phyloP scores from a whole-genome alignment of 495 filamentous ascomycete species.

The Bacidia rubella region DNA sequence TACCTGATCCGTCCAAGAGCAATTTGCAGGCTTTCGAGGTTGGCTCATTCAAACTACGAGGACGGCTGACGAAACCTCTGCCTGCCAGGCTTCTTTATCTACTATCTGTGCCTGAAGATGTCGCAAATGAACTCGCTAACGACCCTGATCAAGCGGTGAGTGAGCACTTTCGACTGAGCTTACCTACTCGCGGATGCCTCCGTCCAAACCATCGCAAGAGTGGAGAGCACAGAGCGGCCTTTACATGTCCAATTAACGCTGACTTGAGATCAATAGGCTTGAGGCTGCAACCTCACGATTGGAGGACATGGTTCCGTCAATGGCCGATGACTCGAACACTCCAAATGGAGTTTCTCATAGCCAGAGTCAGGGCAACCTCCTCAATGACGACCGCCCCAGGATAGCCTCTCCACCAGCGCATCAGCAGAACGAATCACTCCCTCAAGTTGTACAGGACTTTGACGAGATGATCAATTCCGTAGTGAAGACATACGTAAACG shows the following conservation, averaged over 20 bases:
- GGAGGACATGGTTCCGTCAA: constrained; percentile 81
- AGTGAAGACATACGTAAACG: constrained; percentile 62
- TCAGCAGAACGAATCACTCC: constrained; percentile 45
- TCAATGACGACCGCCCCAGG: constrained; percentile 14
- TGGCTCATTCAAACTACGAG: no score
- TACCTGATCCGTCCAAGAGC: no score
- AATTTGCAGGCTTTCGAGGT: no score
- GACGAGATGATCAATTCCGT: constrained; percentile 64
- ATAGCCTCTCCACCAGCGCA: constrained; percentile 28
- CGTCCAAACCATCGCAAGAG: neutral
- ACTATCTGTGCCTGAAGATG: constrained; percentile 25
- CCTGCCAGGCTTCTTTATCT: neutral
- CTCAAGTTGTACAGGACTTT: constrained; percentile 70
- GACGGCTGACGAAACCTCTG: no score
- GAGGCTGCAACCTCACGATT: constrained; percentile 94
- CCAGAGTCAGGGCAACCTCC: constrained; percentile 25
- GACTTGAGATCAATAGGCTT: constrained; percentile 45
- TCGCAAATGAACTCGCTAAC: constrained; percentile 89
- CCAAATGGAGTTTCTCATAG: constrained; percentile 20
- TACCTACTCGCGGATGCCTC: neutral
- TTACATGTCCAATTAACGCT: neutral
- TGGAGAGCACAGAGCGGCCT: neutral
- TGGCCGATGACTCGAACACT: constrained; percentile 42
- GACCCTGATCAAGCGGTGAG: constrained; percentile 94
- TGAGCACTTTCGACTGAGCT: neutral